Evolutionary conservation across 225 moss, liverwort and hornwort species (phyloP).

Genomic region (Marchantia paleacea): DNA sequence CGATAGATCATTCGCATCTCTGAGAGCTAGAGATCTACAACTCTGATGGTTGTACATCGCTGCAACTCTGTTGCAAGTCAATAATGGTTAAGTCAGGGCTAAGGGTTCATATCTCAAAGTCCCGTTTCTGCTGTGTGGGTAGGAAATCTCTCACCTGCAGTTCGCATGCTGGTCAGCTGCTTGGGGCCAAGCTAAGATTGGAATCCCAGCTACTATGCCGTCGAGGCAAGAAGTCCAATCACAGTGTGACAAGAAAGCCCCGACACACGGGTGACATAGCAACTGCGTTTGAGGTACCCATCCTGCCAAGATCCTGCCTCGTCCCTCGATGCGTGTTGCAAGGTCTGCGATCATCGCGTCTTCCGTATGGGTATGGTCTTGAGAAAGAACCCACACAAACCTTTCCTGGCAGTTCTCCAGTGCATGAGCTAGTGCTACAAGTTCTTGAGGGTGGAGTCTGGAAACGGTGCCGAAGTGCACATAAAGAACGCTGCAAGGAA

Average conservation of each 20-base stretch:
- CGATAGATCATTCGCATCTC: too few relatives aligned
- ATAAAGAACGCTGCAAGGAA: slow-evolving; percentile 25
- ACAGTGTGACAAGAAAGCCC: slow-evolving; percentile 35
- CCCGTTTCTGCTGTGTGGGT: too few relatives aligned
- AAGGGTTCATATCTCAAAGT: too few relatives aligned
- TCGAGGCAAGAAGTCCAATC: slow-evolving; percentile 42
- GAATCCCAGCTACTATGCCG: slow-evolving; percentile 18
- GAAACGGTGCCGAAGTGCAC: slow-evolving; percentile 27
- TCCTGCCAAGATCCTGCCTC: background rate
- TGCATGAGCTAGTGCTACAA: slow-evolving; percentile 22
- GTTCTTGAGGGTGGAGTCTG: background rate
- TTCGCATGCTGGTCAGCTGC: slow-evolving; percentile 8
- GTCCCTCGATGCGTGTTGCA: background rate
- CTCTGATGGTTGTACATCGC: too few relatives aligned
- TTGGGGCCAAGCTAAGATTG: slow-evolving; percentile 34
- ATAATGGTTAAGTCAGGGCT: too few relatives aligned
- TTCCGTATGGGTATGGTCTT: background rate
- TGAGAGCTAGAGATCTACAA: too few relatives aligned
- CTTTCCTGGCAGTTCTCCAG: slow-evolving; percentile 27
- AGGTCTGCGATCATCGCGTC: background rate
- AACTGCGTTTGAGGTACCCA: slow-evolving; percentile 23
- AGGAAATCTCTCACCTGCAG: background rate
- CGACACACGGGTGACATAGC: slow-evolving; percentile 27
- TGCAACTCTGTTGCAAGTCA: too few relatives aligned
- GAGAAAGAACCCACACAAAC: slow-evolving; percentile 26